Evolutionary conservation across 2,329 filamentous ascomycete genomes (phyloP).

Genomic region (Talaromyces sp.): DNA sequence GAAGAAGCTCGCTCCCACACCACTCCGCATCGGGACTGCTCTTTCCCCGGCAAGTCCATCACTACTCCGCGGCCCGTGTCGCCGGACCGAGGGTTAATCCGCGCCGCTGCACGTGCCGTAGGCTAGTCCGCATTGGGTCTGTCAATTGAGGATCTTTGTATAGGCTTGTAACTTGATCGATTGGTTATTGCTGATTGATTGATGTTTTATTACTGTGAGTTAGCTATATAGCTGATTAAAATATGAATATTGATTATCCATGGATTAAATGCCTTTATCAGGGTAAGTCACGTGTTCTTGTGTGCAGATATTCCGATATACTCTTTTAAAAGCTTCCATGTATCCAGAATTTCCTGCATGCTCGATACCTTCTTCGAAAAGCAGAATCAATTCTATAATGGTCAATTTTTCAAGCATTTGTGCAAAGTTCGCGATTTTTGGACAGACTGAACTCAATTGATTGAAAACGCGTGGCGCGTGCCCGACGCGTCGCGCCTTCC

Average conservation of each 20-base stretch:
- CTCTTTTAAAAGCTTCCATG: not conserved
- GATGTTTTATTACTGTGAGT: not conserved
- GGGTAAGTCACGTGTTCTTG: not conserved
- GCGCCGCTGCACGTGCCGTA: constrained; percentile 8
- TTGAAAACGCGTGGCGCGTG: constrained; percentile 20
- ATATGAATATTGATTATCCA: not conserved
- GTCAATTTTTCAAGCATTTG: too few relatives aligned
- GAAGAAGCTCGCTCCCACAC: not conserved
- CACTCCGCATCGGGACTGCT: not conserved
- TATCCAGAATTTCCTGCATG: not conserved
- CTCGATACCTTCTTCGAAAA: not conserved
- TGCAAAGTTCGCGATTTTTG: not conserved
- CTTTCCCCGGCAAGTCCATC: constrained; percentile 2
- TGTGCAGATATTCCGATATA: not conserved
- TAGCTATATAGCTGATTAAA: not conserved
- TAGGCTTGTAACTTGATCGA: not conserved
- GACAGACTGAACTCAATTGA: constrained; percentile 3
- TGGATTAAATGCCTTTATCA: not conserved
- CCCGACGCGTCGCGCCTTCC: constrained; percentile 21
- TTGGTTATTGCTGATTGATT: too few relatives aligned
- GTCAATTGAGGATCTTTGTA: not conserved
- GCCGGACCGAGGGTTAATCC: constrained; percentile 14
- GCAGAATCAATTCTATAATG: not conserved
- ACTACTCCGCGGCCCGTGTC: constrained; percentile 5
- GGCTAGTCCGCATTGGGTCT: not conserved